Conservation (phyloP, 2,329 filamentous ascomycete species). For the Diatrype stigma region DNA sequence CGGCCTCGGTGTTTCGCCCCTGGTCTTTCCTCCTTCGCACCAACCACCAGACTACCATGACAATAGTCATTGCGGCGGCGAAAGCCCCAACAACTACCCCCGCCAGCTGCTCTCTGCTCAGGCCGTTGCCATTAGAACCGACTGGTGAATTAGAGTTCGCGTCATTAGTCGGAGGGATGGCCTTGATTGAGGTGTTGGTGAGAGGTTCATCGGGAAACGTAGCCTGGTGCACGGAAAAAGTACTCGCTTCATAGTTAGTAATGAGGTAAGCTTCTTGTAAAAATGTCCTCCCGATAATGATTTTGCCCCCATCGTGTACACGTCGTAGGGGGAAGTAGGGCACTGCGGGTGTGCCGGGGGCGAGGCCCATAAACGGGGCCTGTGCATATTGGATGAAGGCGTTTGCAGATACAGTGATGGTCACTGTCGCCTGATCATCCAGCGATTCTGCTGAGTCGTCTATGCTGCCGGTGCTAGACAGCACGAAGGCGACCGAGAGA, state of each 20-base stretch:
- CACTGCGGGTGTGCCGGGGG: conserved; percentile 39
- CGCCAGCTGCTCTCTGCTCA: conserved; percentile 38
- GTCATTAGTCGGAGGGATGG: conserved; percentile 41
- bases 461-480: conserved; percentile 52
- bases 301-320: conserved; percentile 46
- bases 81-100: conserved; percentile 43
- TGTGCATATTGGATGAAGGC: conserved; percentile 48
- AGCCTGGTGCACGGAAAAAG: conserved; percentile 54
- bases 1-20: conserved; percentile 14
- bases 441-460: conserved; percentile 48
- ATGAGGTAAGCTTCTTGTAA: conserved; percentile 64
- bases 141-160: conserved; percentile 39
- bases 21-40: conserved; percentile 27
- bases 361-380: conserved; percentile 45
- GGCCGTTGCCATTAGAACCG: conserved; percentile 13
- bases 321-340: conserved; percentile 66
- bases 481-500: conserved; percentile 52
- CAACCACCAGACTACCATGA: conserved; percentile 27
- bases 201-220: conserved; percentile 42
- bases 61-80: conserved; percentile 28
- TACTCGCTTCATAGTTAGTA: conserved; percentile 49
- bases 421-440: conserved; percentile 47
- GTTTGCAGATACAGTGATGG: conserved; percentile 49
- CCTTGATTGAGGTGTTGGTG: conserved; percentile 35
- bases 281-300: conserved; percentile 64